These are phyloP conservation scores for Combretum micranthum DNA, from an alignment of 345 rosid species.

Conservation along the genomic window DNA sequence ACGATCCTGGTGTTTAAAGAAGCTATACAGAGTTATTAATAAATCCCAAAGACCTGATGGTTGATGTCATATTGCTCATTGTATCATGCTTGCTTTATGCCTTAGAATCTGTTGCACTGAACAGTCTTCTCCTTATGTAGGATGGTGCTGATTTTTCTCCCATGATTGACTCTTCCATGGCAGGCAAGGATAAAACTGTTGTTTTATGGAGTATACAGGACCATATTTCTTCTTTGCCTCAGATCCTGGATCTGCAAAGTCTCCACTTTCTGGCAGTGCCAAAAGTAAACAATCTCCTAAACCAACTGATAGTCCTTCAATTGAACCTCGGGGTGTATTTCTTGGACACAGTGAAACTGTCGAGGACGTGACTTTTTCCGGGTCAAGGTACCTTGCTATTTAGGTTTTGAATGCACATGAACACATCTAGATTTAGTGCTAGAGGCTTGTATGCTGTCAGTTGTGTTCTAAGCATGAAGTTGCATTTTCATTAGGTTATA, in stretches of 20 bases:
- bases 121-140: not conserved
- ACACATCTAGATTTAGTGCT: not conserved
- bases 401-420: not conserved
- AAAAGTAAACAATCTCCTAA: conserved; percentile 32
- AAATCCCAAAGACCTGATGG: no score
- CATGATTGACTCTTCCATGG: conserved; percentile 7
- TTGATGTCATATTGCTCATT: no score
- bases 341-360: conserved; percentile 55
- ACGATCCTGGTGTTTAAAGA: no score
- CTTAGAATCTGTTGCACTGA: no score
- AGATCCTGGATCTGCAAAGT: conserved; percentile 28
- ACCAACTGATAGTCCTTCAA: conserved; percentile 30
- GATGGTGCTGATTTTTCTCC: conserved; percentile 5
- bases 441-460: not conserved
- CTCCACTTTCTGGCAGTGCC: conserved; percentile 32
- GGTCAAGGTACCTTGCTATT: no score
- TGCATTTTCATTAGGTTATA: no score
- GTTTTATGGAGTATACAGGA: conserved; percentile 66
- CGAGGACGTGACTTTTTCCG: conserved; percentile 66
- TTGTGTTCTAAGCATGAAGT: no score
- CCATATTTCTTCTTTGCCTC: conserved; percentile 38
- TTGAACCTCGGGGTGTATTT: conserved; percentile 49
- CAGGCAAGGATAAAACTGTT: conserved; percentile 58
- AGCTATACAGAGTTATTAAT: no score
- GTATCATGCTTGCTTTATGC: no score